Conservation (phyloP, 2,329 filamentous ascomycete species). For the Aspergillus ruber region DNA sequence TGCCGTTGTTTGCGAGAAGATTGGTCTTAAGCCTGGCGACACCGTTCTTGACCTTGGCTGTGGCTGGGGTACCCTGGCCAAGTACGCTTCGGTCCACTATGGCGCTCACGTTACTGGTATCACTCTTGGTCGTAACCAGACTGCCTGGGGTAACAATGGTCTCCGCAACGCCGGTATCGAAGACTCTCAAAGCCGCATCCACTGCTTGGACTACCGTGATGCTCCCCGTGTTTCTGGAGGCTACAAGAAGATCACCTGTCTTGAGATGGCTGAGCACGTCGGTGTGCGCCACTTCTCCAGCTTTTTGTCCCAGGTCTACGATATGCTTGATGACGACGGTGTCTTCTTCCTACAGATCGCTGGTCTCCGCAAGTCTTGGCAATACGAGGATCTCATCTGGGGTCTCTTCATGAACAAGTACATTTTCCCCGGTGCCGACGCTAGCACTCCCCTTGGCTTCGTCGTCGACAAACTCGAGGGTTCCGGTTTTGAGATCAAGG, state of each 20-base stretch:
- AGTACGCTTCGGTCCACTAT: conserved; percentile 88
- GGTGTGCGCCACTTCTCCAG: conserved; percentile 78
- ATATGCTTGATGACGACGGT: conserved; percentile 95
- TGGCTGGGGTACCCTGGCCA: conserved; percentile 93
- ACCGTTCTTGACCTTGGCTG: conserved; percentile 89
- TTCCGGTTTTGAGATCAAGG: conserved; percentile 85
- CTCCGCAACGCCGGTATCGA: conserved; percentile 74
- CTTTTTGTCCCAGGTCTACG: conserved; percentile 80
- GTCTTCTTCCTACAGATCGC: conserved; percentile 94
- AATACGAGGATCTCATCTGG: conserved; percentile 97
- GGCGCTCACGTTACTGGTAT: conserved; percentile 80
- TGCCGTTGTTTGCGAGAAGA: conserved; percentile 91
- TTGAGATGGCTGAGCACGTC: conserved; percentile 99
- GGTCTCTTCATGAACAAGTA: conserved; percentile 99
- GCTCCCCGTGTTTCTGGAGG: conserved; percentile 70
- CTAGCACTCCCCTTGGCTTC: conserved; percentile 84
- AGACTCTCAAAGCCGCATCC: conserved; percentile 82
- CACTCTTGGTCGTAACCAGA: conserved; percentile 93
- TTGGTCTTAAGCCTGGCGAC: conserved; percentile 74
- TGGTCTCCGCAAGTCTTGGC: conserved; percentile 89
- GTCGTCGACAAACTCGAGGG: conserved; percentile 79
- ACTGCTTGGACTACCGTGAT: conserved; percentile 97
- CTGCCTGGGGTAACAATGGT: conserved; percentile 89
- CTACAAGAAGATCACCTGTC: conserved; percentile 93
- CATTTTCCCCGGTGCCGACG: conserved; percentile 94